phyloP scores from a whole-genome alignment of 352 stramenopile genomes.

The Peronosclerospora sorghi region DNA sequence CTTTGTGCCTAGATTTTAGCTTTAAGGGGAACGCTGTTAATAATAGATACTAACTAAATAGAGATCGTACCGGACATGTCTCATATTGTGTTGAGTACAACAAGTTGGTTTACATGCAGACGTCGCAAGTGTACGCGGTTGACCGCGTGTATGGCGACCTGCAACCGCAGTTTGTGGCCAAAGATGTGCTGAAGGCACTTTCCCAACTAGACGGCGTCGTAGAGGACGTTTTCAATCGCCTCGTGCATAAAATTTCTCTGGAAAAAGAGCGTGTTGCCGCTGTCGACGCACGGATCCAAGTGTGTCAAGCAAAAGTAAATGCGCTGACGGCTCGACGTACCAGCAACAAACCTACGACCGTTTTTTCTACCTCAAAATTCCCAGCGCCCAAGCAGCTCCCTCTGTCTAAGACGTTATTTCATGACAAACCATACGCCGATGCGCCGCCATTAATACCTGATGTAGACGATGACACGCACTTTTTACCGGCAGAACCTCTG shows the following conservation, averaged over 20 bases:
- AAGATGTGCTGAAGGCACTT: constrained; percentile 79
- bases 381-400: constrained; percentile 60
- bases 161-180: constrained; percentile 72
- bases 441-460: constrained; percentile 55
- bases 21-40: constrained; percentile 44
- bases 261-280: constrained; percentile 71
- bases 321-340: constrained; percentile 65
- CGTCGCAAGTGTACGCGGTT: constrained; percentile 76
- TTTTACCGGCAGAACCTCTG: constrained; percentile 63
- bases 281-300: constrained; percentile 61
- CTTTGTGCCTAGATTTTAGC: constrained; percentile 85
- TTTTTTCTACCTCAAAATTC: constrained; percentile 86
- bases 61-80: constrained; percentile 7
- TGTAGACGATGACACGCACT: constrained; percentile 70
- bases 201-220: constrained; percentile 74
- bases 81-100: too few relatives aligned
- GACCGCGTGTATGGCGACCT: constrained; percentile 84
- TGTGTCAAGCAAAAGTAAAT: constrained; percentile 81
- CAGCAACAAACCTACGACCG: constrained; percentile 79
- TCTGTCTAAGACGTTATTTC: constrained; percentile 65
- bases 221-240: constrained; percentile 75
- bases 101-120: too few relatives aligned
- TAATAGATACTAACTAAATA: constrained; percentile 56
- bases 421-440: constrained; percentile 78
- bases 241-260: constrained; percentile 60